Evolutionary conservation across 1,284 basidiomycete genomes (phyloP), one percentile per base, ranked within the genome.

Genomic region (Ganoderma resinaceum): DNA sequence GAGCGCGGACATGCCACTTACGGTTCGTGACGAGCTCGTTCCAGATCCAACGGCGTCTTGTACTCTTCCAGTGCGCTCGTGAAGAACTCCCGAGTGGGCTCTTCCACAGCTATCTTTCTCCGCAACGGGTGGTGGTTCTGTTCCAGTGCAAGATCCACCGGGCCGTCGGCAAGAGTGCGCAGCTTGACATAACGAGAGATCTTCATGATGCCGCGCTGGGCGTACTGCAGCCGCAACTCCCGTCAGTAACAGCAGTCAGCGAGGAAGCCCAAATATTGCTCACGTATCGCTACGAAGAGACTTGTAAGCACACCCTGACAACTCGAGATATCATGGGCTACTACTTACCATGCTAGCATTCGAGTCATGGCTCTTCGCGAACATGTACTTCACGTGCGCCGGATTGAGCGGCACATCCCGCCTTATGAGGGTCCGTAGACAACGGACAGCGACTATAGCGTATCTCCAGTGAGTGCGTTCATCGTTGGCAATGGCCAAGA

Each of bases 401-500:
- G 86, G 73, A 58, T 86, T 84, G 38, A 90, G 80, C 0, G 94
- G 90, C 23, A 81, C 80, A 78, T 98, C 96, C 12, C 92, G 87
- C 23, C 95, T 86, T 46, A 95, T 84, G 35, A 97, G 82, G 1
- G 90, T 88, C 49, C 93, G 87, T 18, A 97, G 82, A 78, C 91
- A 89, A 63, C 94, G 85, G 26, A 91, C 83, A 1, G 94, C 92
- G 40, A 90, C 88, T 58, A 95, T 91, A 1, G 86, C 84, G 79
- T 96, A 98, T 65, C 91, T 87, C 95, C 95, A 97, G 78, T 97
- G 94, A 16, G 92, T 93, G 23, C 82, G 78, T 2, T 84, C 70
- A n/a, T 86, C 86, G 23, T 84, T 82, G 2, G 85, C 91, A 35
- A 91, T 84, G 33, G 84, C 81, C 35, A 91, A 76, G 26, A 91